phyloP scores from a whole-genome alignment of 1,284 basidiomycete species.

The Trichosporon sp. region DNA sequence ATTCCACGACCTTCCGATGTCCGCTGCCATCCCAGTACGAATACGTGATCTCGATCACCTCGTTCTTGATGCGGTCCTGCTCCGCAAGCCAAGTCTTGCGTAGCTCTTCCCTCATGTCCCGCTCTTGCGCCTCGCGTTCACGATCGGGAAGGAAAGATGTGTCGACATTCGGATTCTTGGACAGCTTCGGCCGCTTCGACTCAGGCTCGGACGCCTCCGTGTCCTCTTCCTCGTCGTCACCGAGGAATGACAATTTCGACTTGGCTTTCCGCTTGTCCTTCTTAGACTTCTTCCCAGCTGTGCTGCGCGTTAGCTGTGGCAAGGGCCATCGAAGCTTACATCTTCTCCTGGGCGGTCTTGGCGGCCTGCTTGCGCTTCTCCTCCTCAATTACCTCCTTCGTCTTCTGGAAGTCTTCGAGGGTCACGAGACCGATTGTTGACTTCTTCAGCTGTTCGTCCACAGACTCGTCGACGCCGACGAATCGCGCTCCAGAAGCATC shows the following conservation, averaged over 20 bases:
- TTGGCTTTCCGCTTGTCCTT: constrained; percentile 91
- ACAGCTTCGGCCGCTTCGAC: constrained; percentile 62
- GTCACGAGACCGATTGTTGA: constrained; percentile 90
- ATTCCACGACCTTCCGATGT: constrained; percentile 90
- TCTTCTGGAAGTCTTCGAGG: constrained; percentile 89
- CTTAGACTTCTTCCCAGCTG: constrained; percentile 65
- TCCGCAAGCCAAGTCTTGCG: constrained; percentile 85
- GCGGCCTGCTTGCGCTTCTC: constrained; percentile 88
- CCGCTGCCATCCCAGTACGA: constrained; percentile 99
- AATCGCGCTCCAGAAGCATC: constrained; percentile 83
- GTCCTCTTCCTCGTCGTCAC: constrained; percentile 65
- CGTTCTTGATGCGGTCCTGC: constrained; percentile 61
- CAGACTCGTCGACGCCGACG: constrained; percentile 87
- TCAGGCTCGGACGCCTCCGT: background rate
- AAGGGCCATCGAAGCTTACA: constrained; percentile 32
- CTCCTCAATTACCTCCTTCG: constrained; percentile 86
- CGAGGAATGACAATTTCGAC: constrained; percentile 84
- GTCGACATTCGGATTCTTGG: constrained; percentile 95
- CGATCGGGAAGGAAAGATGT: constrained; percentile 98
- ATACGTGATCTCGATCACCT: constrained; percentile 63
- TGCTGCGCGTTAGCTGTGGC: constrained; percentile 22
- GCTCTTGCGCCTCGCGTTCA: constrained; percentile 89
- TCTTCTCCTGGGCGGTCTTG: constrained; percentile 46
- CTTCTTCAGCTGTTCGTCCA: constrained; percentile 92
- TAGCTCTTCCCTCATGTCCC: constrained; percentile 81